Percentiles rank a stretch among this genome's conserved stretches.
phyloP scores from a whole-genome alignment of 1,139 yeast species.

The Suhomyces taliae region DNA sequence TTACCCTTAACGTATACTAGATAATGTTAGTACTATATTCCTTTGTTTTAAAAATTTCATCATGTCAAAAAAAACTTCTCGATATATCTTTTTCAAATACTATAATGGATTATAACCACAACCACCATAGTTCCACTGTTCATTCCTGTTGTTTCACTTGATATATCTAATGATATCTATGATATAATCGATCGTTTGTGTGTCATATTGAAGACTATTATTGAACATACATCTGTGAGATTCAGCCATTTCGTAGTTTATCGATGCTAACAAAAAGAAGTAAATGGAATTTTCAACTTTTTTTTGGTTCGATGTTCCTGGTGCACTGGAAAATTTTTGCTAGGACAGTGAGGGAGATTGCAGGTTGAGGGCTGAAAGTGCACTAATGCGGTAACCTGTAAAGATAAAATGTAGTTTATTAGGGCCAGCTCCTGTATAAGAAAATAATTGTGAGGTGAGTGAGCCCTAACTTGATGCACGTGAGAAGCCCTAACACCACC shows the following conservation, averaged over 20 bases:
- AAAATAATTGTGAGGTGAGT: conserved; percentile 2
- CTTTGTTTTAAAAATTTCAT: too few species aligned
- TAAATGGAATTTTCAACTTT: conserved; percentile 13
- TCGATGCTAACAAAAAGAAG: conserved; percentile 12
- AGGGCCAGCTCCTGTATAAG: conserved; percentile 1
- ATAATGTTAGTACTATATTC: conserved; percentile 41
- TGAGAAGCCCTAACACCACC: conserved; percentile 14
- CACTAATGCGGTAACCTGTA: conserved; percentile 1
- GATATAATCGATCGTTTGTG: too few species aligned
- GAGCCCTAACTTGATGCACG: conserved; percentile 19
- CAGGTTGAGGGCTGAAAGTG: conserved; percentile 3
- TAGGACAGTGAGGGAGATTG: conserved; percentile 5
- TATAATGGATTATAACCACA: too few species aligned
- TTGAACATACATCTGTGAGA: conserved; percentile 89
- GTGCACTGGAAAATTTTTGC: conserved; percentile 13
- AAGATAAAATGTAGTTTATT: neutral
- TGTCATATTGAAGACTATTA: neutral
- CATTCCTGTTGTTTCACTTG: too few species aligned
- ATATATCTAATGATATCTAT: too few species aligned
- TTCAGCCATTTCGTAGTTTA: conserved; percentile 72
- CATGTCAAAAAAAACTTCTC: too few species aligned
- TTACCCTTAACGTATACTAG: conserved; percentile 99
- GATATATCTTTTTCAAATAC: too few species aligned
- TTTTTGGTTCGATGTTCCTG: conserved; percentile 13
- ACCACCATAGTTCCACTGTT: too few species aligned